phyloP scores from a whole-genome alignment of 257 asterid genomes.

The Catharanthus roseus region DNA sequence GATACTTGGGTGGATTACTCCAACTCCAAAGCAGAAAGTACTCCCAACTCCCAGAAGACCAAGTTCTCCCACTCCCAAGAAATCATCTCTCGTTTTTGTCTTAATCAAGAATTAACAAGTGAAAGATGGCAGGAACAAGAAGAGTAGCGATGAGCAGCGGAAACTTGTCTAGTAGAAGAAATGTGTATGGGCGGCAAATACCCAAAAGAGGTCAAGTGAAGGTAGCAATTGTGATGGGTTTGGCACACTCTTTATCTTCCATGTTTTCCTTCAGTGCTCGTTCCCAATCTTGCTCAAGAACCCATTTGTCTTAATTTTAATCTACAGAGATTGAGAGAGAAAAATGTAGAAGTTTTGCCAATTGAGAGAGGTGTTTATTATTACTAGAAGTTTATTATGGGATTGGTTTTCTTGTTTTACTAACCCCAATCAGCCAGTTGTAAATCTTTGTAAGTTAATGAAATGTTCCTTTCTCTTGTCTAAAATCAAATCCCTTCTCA shows the following conservation, averaged over 20 bases:
- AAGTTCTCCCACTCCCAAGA: no score
- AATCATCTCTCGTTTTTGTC: neutral
- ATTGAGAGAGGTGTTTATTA: neutral
- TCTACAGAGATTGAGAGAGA: neutral
- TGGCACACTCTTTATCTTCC: slow-evolving; percentile 52
- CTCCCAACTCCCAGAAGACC: no score
- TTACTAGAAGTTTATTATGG: slow-evolving; percentile 13
- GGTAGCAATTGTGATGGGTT: slow-evolving; percentile 46
- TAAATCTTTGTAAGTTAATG: slow-evolving; percentile 18
- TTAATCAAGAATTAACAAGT: neutral
- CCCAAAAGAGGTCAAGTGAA: slow-evolving; percentile 73
- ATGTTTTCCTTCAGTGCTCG: slow-evolving; percentile 37
- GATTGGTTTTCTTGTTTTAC: slow-evolving; percentile 7
- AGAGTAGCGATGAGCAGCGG: slow-evolving; percentile 36
- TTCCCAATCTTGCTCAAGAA: slow-evolving; percentile 21
- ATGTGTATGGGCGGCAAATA: slow-evolving; percentile 44
- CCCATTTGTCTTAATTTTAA: slow-evolving; percentile 7
- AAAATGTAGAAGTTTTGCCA: slow-evolving; percentile 5
- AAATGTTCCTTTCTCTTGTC: neutral
- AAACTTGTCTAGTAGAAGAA: slow-evolving; percentile 27
- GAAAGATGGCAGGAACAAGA: slow-evolving; percentile 44
- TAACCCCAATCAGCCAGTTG: slow-evolving; percentile 8
- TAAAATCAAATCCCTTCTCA: neutral
- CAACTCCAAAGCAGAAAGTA: neutral
- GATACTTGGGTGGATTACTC: no score